Evolutionary conservation across 1,139 yeast species (phyloP).

Genomic region (Diutina siamensis): DNA sequence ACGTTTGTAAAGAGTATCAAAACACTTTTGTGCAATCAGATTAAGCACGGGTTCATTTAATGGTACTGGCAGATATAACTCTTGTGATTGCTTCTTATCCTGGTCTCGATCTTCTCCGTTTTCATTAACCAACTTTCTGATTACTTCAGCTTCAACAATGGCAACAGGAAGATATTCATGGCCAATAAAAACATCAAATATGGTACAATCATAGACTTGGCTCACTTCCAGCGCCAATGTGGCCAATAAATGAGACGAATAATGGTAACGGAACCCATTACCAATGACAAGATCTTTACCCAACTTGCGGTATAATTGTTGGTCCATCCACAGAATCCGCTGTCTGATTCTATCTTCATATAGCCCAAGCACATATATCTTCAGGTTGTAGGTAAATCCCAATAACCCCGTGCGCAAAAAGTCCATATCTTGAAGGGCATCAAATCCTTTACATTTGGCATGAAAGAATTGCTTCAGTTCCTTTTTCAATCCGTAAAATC

Average conservation of each 20-base stretch:
- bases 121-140: slow-evolving; percentile 27
- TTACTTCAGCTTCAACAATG: slow-evolving; percentile 75
- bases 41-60: slow-evolving; percentile 52
- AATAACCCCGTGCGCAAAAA: slow-evolving; percentile 83
- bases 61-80: slow-evolving; percentile 23
- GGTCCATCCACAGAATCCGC: slow-evolving; percentile 52
- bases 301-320: slow-evolving; percentile 23
- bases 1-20: slow-evolving; percentile 53
- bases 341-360: slow-evolving; percentile 90
- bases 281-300: slow-evolving; percentile 23
- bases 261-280: slow-evolving; percentile 51
- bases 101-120: slow-evolving; percentile 10
- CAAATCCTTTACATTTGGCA: slow-evolving; percentile 65
- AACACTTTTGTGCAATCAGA: slow-evolving; percentile 64
- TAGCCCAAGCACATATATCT: slow-evolving; percentile 75
- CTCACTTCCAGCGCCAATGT: slow-evolving; percentile 77
- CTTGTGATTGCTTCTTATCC: not conserved
- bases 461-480: slow-evolving; percentile 74
- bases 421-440: slow-evolving; percentile 59
- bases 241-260: slow-evolving; percentile 72
- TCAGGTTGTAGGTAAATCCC: slow-evolving; percentile 82
- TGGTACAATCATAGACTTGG: slow-evolving; percentile 79
- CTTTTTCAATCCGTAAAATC: slow-evolving; percentile 61
- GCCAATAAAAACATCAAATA: slow-evolving; percentile 78
- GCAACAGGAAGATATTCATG: slow-evolving; percentile 82